Conservation (phyloP, 1,139 yeast species). For the Saccharomyces hybrid region DNA sequence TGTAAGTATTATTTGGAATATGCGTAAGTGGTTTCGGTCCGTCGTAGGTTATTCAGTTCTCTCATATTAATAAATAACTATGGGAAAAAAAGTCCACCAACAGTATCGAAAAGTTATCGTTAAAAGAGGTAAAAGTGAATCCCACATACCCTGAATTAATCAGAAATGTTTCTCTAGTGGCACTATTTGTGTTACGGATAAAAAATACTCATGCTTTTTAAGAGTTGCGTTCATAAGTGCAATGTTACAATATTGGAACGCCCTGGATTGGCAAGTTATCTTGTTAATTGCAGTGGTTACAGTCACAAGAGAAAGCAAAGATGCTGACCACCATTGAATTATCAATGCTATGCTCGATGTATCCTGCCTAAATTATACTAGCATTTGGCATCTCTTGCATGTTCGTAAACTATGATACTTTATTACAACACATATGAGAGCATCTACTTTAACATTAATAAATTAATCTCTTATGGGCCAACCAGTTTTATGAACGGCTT, state of each 20-base stretch:
- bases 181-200: no score
- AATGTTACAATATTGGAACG: neutral
- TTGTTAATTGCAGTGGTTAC: neutral
- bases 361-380: neutral
- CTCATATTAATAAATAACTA: no score
- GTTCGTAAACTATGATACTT: neutral
- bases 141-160: no score
- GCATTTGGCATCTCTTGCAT: neutral
- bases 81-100: no score
- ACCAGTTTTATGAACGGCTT: neutral
- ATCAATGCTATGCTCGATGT: neutral
- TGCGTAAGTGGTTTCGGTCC: no score
- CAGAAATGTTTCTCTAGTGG: no score
- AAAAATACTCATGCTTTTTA: no score
- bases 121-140: no score
- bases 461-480: neutral
- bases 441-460: neutral
- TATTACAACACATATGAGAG: neutral
- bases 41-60: no score
- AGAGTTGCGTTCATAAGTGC: no score
- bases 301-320: neutral
- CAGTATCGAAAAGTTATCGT: no score
- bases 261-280: neutral
- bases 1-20: no score
- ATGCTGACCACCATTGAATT: neutral